Base-by-base conservation (phyloP, 2,329 filamentous ascomycete species). In the Diaporthe ilicicola region DNA sequence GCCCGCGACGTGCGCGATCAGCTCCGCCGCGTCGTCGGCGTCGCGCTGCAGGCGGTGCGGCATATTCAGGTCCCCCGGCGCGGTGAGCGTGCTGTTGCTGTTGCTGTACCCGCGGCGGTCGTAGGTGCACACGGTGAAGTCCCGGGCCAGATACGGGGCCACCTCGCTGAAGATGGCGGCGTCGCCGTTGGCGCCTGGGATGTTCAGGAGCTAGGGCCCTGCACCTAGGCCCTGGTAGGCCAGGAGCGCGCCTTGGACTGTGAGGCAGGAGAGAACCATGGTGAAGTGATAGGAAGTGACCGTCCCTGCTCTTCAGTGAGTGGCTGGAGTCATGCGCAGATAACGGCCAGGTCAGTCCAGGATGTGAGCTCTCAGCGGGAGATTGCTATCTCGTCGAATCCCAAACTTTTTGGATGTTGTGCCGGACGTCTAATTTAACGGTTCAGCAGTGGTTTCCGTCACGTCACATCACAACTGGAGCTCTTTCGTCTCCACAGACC, bases 181-280 rank as follows among this genome's bases (percentile, higher is more conserved):
- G 22, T 72, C 72, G 19, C 79, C 78, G 42, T 77, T 75, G 29
- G 76, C 78, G 48, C 79, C 78, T 24, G 77, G 74, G 50, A 81
- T 78, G n/a, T 76, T 72, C 46, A 80, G 70, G 13, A 80, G 72
- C 6, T 78, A 67, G 6, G 79, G 79, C 4, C 77, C 77, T 24
- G 59, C 70, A 24, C 79, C 79, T n/a, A 74, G 61, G 29, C 70
- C 74, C 39, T 78, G 74, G 70, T 80, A 80, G 72, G 76, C 74
- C 19, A 80, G 73, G 6, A 44, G 70, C n/a, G 78, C 42, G 19
- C 64, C 64, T 24, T 67, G 39, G 37, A 67, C 64, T 7, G 51
- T 37, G 22, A 61, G 55, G 37, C 44, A 61, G 37, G 55, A 66
- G 62, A 50, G 34, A 27, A 29, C 37, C 34, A 53, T 44, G 22